These are phyloP conservation scores for Trichoderma guizhouense DNA, from an alignment of 2,329 filamentous ascomycete species.

Conservation along the genomic window DNA sequence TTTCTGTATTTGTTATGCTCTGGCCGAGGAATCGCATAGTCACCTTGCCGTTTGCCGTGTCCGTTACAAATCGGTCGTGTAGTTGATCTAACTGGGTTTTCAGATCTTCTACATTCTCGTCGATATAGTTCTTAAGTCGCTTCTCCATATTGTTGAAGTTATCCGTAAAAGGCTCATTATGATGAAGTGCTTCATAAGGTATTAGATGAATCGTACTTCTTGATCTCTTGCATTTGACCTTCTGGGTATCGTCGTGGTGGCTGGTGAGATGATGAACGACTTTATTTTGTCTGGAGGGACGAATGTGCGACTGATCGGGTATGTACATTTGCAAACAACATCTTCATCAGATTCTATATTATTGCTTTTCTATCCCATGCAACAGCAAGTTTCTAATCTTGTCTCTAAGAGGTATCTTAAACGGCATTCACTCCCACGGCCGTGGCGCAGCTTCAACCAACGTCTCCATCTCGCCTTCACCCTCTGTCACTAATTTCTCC, in stretches of 20 bases:
- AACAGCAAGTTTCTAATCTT: background rate
- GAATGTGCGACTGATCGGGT: background rate
- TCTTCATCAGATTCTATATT: background rate
- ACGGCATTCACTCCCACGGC: constrained; percentile 36
- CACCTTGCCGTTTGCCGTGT: background rate
- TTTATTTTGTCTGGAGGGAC: background rate
- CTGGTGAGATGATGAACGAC: background rate
- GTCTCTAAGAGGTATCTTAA: background rate
- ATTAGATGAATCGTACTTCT: too few relatives aligned
- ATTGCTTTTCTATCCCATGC: background rate
- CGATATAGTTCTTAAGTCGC: background rate
- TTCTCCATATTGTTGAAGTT: background rate
- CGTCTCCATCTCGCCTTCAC: constrained; percentile 36
- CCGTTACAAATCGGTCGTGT: background rate
- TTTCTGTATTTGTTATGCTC: too few relatives aligned
- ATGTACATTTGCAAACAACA: background rate
- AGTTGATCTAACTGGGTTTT: background rate
- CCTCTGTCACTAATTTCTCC: constrained; percentile 39
- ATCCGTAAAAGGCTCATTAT: background rate
- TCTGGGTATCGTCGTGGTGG: background rate
- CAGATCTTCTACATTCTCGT: background rate
- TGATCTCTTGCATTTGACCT: too few relatives aligned
- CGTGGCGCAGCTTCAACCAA: constrained; percentile 38
- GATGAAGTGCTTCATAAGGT: background rate
- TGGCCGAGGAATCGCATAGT: background rate